Base-by-base conservation (phyloP, 2,329 filamentous ascomycete genomes). In the Septoria petroselini region DNA sequence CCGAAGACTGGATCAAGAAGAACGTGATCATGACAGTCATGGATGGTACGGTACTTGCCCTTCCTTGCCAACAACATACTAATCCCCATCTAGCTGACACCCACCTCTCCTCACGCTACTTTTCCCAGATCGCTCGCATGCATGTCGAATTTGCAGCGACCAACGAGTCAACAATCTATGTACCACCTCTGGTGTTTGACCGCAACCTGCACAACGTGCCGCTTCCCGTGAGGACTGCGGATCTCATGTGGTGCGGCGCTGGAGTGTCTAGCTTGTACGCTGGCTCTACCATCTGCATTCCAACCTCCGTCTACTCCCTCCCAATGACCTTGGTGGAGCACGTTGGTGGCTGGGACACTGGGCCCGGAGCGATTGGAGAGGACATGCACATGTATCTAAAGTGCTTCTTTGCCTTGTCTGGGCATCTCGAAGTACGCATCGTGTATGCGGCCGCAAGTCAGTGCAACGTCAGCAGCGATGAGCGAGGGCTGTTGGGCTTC, bases 321-420 rank as follows among this genome's bases (percentile, higher is more conserved):
- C 81, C 84, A 1, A 76, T 88, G 33, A 76, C 79, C 38, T 70
- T 88, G 12, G 78, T 84, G 33, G 83, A 86, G 59, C 76, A 79
- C 21, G 84, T 86, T 23, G 82, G 83, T 7, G 85, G 85, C 19
- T 88, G 84, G 85, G 85, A 88, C 63, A 79, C 80, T 46, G 83
- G 80, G 43, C 76, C 80, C 1, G 84, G 86, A 53, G 84, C 85
- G 15, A 88, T 88, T 58, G 85, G 85, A 35, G 85, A 88, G 68
- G 85, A 88, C 62, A 69, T 88, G 62, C 85, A 88, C 71, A 88
- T 88, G 85, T 85, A 85, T 63, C 75, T 88, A 55, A 88, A 88
- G 73, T 87, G 83, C 66, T 88, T 88, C 71, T 88, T 88, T 57
- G 82, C 83, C 1, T 76, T 86, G 14, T 85, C 84, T 54, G 85